Percentiles rank a stretch among this genome's conserved stretches.
Conservation (phyloP, 2,329 filamentous ascomycete genomes). For the Calonectria crousiana region DNA sequence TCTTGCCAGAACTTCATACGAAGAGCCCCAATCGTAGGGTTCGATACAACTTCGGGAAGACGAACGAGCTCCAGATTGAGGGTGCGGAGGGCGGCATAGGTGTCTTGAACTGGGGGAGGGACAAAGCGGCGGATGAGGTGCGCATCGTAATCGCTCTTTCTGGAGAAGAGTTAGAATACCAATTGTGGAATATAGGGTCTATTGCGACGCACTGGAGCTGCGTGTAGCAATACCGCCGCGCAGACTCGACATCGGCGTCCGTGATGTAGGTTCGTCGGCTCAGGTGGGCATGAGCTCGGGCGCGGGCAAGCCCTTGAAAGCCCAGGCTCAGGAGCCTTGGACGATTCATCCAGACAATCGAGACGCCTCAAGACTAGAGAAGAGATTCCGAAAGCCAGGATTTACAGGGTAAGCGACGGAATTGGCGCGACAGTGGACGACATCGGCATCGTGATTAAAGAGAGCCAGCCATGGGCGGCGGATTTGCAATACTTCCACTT, state of each 20-base stretch:
- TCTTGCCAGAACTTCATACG: conserved; percentile 97
- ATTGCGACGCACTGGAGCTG: conserved; percentile 60
- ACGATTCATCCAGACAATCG: conserved; percentile 53
- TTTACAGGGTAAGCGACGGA: conserved; percentile 10
- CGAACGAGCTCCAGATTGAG: conserved; percentile 94
- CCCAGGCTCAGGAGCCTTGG: conserved; percentile 51
- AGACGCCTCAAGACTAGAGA: not conserved
- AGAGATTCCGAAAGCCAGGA: not conserved
- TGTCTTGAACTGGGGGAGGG: conserved; percentile 78
- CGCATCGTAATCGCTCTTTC: conserved; percentile 90
- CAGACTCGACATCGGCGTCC: conserved; percentile 64
- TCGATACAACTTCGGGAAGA: conserved; percentile 90
- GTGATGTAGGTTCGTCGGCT: conserved; percentile 59
- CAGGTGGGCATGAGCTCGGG: conserved; percentile 27
- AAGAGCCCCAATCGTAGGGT: conserved; percentile 86
- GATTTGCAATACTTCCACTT: conserved; percentile 40
- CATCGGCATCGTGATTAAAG: conserved; percentile 29
- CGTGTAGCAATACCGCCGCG: conserved; percentile 65
- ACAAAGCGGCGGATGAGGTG: conserved; percentile 89
- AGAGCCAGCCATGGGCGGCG: conserved; percentile 38
- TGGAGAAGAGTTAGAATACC: conserved; percentile 51
- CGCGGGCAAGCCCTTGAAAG: conserved; percentile 51
- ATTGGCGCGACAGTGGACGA: conserved; percentile 27
- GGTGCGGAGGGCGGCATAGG: conserved; percentile 90
- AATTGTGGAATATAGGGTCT: not conserved